Percentiles rank a stretch among this genome's conserved stretches.
phyloP scores from a whole-genome alignment of 2,329 filamentous ascomycete species.

The Talaromyces pinophilus region DNA sequence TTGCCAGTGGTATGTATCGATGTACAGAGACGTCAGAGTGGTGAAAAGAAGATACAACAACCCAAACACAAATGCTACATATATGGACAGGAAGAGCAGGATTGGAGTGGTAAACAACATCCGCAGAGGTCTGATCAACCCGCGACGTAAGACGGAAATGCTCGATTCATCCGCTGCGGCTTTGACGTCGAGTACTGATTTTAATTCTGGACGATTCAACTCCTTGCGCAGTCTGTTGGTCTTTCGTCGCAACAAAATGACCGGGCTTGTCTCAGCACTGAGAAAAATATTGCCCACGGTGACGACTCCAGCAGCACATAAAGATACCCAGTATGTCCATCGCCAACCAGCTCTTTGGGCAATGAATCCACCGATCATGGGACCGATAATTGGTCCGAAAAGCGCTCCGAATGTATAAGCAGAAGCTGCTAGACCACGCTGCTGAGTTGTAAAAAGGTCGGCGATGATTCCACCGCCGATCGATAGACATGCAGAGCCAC shows the following conservation, averaged over 20 bases:
- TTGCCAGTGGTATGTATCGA: constrained; percentile 5
- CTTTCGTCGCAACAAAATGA: constrained; percentile 1
- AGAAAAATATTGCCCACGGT: constrained; percentile 7
- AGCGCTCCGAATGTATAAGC: constrained; percentile 50
- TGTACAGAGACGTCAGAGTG: background rate
- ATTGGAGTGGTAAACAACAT: background rate
- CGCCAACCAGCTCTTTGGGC: constrained; percentile 9
- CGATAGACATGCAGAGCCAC: constrained; percentile 44
- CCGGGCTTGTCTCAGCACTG: background rate
- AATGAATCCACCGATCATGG: constrained; percentile 49
- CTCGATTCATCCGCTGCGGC: background rate
- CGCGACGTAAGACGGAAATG: background rate
- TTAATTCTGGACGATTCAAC: background rate
- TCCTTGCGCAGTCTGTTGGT: background rate
- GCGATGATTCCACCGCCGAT: constrained; percentile 46
- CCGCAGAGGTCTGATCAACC: background rate
- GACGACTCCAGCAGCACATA: constrained; percentile 3
- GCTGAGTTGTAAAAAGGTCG: constrained; percentile 34
- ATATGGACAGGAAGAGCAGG: background rate
- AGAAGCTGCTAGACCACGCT: constrained; percentile 48
- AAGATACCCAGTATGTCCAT: constrained; percentile 7
- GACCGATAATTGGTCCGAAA: constrained; percentile 31
- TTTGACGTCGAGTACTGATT: background rate
- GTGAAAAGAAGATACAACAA: constrained; percentile 9
- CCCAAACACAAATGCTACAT: constrained; percentile 6